These are phyloP conservation scores for Scleromitrula shiraiana DNA, from an alignment of 2,329 filamentous ascomycete species.

Conservation along the genomic window DNA sequence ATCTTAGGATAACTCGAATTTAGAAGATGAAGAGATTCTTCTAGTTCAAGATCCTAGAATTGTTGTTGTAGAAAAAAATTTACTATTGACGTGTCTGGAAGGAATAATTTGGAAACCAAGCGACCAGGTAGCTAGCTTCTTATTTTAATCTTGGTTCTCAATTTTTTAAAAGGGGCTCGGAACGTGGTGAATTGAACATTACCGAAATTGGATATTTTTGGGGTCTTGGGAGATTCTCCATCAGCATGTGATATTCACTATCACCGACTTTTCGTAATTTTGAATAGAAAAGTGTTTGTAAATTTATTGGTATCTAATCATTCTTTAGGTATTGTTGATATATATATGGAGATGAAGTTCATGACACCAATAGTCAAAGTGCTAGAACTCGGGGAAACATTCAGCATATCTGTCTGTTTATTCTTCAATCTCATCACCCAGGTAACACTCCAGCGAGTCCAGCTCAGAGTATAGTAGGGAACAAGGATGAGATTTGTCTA, in stretches of 20 bases:
- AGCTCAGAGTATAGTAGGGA: too few species aligned
- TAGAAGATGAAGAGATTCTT: neutral
- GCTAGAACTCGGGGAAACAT: too few species aligned
- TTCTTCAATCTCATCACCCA: too few species aligned
- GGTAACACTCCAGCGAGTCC: too few species aligned
- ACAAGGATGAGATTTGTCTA: too few species aligned
- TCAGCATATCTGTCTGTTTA: too few species aligned
- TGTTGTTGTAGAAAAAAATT: too few species aligned
- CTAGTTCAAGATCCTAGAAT: too few species aligned
- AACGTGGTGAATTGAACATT: neutral
- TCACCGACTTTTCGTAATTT: constrained; percentile 5
- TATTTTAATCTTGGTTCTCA: neutral
- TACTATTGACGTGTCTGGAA: too few species aligned
- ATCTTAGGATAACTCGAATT: neutral
- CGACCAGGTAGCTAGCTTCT: neutral
- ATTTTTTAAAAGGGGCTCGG: neutral
- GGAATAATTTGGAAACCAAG: too few species aligned
- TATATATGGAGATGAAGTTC: neutral
- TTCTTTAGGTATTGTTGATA: neutral
- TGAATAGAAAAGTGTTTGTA: neutral
- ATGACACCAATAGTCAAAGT: too few species aligned
- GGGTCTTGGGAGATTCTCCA: neutral
- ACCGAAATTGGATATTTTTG: constrained; percentile 7
- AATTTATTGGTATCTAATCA: neutral
- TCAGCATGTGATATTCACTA: neutral